Base-by-base conservation (phyloP, 2,329 filamentous ascomycete genomes). In the Aspergillus sojae region DNA sequence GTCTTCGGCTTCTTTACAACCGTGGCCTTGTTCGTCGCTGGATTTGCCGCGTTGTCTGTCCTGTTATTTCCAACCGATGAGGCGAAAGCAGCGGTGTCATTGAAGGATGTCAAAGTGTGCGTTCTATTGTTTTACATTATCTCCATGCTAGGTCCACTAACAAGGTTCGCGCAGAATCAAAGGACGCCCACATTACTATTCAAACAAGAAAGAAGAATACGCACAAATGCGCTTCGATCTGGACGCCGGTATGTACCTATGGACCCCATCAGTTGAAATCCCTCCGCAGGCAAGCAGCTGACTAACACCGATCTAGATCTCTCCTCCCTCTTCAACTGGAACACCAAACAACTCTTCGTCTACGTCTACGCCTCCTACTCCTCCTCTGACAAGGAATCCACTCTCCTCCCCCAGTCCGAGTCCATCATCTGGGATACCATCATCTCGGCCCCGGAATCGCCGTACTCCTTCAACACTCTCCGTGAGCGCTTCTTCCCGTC, bases 1-100 rank as follows among this genome's bases (percentile, higher is more conserved):
- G 90, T 93, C 78, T 99, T 99, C 78, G 93, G 95, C 79, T 97
- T 96, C 88, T 97, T 98, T 85, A 98, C 95, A 21, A 96, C 93
- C 30, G 93, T 97, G 67, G 90, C 91, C 62, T 95, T 96, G 75
- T 87, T 87, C 62, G 86, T 97, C 60, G 94, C 89, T 58, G 87
- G 86, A 60, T 81, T 96, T 63, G 92, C 97, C 71, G 94, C 94
- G 55, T 82, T 91, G 57, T 94, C 93, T 45, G 92, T 94, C 72
- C 79, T 97, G 14, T 57, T 83, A 10, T 71, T 80, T 90, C 72
- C 83, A 83, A 63, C 87, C 19, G 72, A 76, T 43, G 74, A 73
- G 16, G 70, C 90, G 4, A 90, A 93, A 68, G 85, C 85, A 7
- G 70, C 71, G 26, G 74, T 81, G 11, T 64, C 75, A 41, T 62